A percentile compares a stretch with the other conserved stretches of the same genome.
phyloP scores from a whole-genome alignment of 164 flowering plant species.

The Aristolochia californica region DNA sequence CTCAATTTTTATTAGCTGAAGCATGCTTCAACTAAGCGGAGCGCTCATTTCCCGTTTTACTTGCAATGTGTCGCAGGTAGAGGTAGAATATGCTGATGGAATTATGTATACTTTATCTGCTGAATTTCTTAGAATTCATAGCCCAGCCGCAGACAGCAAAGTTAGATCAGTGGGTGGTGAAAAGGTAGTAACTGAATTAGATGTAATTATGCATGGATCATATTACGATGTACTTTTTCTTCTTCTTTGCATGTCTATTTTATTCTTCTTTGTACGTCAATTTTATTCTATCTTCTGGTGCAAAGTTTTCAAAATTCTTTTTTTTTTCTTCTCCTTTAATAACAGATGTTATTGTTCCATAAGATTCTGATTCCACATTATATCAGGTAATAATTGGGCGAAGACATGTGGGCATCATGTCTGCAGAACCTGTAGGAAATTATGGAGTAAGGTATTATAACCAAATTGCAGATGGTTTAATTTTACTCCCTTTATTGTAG shows the following conservation, averaged over 20 bases:
- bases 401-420: slow-evolving; percentile 90
- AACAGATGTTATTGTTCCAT: too few relatives aligned
- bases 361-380: background rate
- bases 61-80: slow-evolving; percentile 34
- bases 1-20: too few relatives aligned
- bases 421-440: slow-evolving; percentile 91
- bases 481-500: background rate
- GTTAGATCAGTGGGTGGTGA: slow-evolving; percentile 73
- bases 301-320: background rate
- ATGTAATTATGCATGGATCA: background rate
- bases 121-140: slow-evolving; percentile 54
- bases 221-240: background rate
- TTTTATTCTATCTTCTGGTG: background rate
- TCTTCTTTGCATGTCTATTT: background rate
- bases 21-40: too few relatives aligned
- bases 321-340: too few relatives aligned
- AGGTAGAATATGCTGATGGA: slow-evolving; percentile 56
- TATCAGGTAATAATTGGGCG: slow-evolving; percentile 76
- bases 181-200: slow-evolving; percentile 36
- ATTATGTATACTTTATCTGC: slow-evolving; percentile 44
- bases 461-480: background rate
- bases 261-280: background rate
- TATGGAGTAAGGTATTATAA: slow-evolving; percentile 79
- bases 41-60: too few relatives aligned
- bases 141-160: slow-evolving; percentile 80